Evolutionary conservation across 2,329 filamentous ascomycete genomes (phyloP), one percentile per base, ranked within the genome.

Genomic region (Xylogone sp.): DNA sequence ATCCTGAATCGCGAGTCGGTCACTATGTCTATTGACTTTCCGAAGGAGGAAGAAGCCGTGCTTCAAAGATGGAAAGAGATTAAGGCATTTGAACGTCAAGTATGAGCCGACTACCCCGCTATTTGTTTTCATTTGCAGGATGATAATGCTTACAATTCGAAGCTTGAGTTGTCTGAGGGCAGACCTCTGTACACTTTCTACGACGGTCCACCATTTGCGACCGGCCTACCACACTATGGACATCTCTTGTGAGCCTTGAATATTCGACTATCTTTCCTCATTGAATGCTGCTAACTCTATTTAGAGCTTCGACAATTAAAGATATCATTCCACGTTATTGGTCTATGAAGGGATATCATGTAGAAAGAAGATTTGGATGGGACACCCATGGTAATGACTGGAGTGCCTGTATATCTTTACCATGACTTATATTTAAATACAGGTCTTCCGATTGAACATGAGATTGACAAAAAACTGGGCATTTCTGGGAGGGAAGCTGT

Each of bases 271-370:
- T n/a, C n/a, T n/a, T n/a, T n/a, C n/a, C n/a, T n/a, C n/a, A n/a
- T n/a, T n/a, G n/a, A n/a, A n/a, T n/a, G n/a, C n/a, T n/a, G 78
- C 96, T 59, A 39, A 13, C 10, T 39, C 34, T 39, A 5, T 4
- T 16, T 18, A 39, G 34, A 13, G 88, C 93, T 34, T 96, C 90
- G 19, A 97, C 92, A 46, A 96, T 97, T 75, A 97, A 97, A 72
- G 93, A 97, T 69, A 94, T 96, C 54, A 96, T 97, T 59, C 91
- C 93, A 8, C 79, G 93, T 61, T 97, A 97, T 71, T 97, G 92
- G 90, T 91, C 91, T 48, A 96, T 96, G 92, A 95, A 95, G 68
- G 93, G 93, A 16, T 89, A 86, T 67, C 88, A 96, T 74, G 92
- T 97, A 48, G 90, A 94, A 75, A 83, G 93, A 58, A 82, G 92